Conservation (phyloP, 208 protist genomes). For the Leptomonas pyrrhocoris region DNA sequence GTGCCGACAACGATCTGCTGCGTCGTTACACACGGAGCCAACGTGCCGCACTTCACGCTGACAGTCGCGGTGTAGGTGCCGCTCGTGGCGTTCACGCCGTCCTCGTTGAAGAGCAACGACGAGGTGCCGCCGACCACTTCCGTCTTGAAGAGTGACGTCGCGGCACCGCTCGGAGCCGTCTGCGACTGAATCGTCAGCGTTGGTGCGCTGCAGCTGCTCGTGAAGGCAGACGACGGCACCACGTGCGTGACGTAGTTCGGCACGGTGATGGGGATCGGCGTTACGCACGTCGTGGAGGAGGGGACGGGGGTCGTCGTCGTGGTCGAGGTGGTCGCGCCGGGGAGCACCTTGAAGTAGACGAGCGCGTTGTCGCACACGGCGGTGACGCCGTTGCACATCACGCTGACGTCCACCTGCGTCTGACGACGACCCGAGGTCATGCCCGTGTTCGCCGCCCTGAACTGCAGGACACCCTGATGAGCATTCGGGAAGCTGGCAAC, state of each 20-base stretch:
- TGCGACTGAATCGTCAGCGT: slow-evolving; percentile 13
- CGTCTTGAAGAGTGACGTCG: slow-evolving; percentile 27
- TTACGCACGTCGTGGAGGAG: slow-evolving; percentile 26
- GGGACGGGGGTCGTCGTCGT: slow-evolving; percentile 25
- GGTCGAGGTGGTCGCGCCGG: slow-evolving; percentile 26
- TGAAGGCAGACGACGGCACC: slow-evolving; percentile 17
- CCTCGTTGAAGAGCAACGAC: slow-evolving; percentile 48
- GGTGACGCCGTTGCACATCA: slow-evolving; percentile 59
- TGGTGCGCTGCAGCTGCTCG: slow-evolving; percentile 14
- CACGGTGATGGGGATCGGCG: slow-evolving; percentile 19
- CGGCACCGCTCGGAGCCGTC: slow-evolving; percentile 4
- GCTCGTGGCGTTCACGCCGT: slow-evolving; percentile 26
- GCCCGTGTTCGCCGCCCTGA: slow-evolving; percentile 39
- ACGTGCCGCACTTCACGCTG: slow-evolving; percentile 46
- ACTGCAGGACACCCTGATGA: slow-evolving; percentile 31
- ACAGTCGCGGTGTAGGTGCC: slow-evolving; percentile 53
- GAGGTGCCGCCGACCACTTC: slow-evolving; percentile 14
- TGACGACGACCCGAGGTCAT: slow-evolving; percentile 16
- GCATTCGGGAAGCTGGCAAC: slow-evolving; percentile 31
- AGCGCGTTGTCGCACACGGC: slow-evolving; percentile 36
- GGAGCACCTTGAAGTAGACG: slow-evolving; percentile 51
- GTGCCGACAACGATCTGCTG: slow-evolving; percentile 39
- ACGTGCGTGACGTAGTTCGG: slow-evolving; percentile 5
- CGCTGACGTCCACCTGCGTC: slow-evolving; percentile 30
- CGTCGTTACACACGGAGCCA: slow-evolving; percentile 32